Conservation (phyloP, 2,329 filamentous ascomycete genomes). For the Fusarium albosuccineum region DNA sequence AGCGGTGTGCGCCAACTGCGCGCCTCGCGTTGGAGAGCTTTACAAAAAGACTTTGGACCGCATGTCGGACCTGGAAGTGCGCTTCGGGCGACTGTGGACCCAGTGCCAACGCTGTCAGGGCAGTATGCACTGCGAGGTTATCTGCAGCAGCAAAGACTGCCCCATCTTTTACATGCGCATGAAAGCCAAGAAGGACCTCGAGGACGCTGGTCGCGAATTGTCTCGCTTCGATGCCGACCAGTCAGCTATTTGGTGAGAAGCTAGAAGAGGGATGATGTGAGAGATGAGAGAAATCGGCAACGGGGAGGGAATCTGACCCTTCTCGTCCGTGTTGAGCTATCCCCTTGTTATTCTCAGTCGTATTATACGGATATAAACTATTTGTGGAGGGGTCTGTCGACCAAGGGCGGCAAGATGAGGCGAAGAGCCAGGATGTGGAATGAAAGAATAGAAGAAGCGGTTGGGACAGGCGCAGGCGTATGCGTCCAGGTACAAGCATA, state of each 20-base stretch:
- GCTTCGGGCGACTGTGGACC: conserved; percentile 95
- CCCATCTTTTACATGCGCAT: conserved; percentile 99
- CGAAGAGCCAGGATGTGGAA: conserved; percentile 22
- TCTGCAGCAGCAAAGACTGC: conserved; percentile 95
- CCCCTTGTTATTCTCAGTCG: conserved; percentile 11
- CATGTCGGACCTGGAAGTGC: conserved; percentile 91
- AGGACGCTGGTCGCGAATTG: conserved; percentile 93
- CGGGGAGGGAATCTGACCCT: neutral
- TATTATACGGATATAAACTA: conserved; percentile 13
- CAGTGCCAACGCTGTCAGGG: conserved; percentile 98
- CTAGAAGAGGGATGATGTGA: neutral
- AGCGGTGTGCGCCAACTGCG: conserved; percentile 89
- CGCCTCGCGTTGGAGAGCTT: conserved; percentile 87
- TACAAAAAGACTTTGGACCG: conserved; percentile 92
- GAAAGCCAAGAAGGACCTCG: conserved; percentile 99
- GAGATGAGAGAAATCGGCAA: conserved; percentile 14
- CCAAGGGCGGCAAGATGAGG: conserved; percentile 18
- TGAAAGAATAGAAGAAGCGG: conserved; percentile 16
- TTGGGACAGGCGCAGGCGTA: conserved; percentile 18
- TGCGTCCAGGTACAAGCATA: conserved; percentile 22
- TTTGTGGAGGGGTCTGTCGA: conserved; percentile 12
- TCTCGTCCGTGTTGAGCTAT: neutral
- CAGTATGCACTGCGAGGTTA: conserved; percentile 98
- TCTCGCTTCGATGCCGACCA: conserved; percentile 89
- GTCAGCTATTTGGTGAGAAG: conserved; percentile 69